phyloP scores from a whole-genome alignment of 1,284 basidiomycete species.

The Fistulinella cinereoalba region DNA sequence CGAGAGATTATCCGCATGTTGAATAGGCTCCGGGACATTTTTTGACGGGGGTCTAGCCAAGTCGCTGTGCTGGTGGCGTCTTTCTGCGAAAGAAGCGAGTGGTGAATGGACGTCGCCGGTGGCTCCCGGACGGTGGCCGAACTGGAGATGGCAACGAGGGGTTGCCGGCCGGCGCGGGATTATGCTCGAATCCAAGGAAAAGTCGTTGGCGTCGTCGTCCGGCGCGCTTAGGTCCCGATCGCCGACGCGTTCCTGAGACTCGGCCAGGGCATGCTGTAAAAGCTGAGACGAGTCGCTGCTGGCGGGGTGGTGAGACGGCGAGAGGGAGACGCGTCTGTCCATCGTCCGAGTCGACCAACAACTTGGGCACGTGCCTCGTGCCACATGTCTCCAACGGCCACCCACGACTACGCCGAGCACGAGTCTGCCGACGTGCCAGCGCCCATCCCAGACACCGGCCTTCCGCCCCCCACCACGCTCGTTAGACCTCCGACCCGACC shows the following conservation, averaged over 20 bases:
- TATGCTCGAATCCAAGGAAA: slow-evolving; percentile 27
- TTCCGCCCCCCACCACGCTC: slow-evolving; percentile 19
- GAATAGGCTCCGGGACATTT: slow-evolving; percentile 24
- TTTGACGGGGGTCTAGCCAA: slow-evolving; percentile 8
- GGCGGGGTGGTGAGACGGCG: slow-evolving; percentile 10
- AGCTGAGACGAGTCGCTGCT: slow-evolving; percentile 35
- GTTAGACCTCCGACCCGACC: not conserved
- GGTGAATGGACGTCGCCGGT: no score
- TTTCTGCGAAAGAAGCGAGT: no score
- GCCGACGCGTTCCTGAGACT: slow-evolving; percentile 13
- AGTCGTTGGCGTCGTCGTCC: slow-evolving; percentile 16
- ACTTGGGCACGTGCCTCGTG: no score
- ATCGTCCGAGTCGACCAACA: slow-evolving; percentile 1
- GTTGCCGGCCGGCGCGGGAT: slow-evolving; percentile 22
- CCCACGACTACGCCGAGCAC: slow-evolving; percentile 29
- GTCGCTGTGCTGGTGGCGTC: no score
- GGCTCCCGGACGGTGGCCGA: no score
- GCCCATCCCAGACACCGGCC: slow-evolving; percentile 51
- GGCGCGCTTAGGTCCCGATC: slow-evolving; percentile 9
- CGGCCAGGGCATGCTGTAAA: slow-evolving; percentile 32
- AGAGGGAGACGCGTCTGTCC: slow-evolving; percentile 33
- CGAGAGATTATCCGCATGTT: slow-evolving; percentile 23
- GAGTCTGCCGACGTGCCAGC: slow-evolving; percentile 50
- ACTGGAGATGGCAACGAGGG: slow-evolving; percentile 54
- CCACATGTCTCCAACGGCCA: no score